Evolutionary conservation across 2,329 filamentous ascomycete genomes (phyloP), one percentile per base, ranked within the genome.

Genomic region (Xylariaceae sp.): DNA sequence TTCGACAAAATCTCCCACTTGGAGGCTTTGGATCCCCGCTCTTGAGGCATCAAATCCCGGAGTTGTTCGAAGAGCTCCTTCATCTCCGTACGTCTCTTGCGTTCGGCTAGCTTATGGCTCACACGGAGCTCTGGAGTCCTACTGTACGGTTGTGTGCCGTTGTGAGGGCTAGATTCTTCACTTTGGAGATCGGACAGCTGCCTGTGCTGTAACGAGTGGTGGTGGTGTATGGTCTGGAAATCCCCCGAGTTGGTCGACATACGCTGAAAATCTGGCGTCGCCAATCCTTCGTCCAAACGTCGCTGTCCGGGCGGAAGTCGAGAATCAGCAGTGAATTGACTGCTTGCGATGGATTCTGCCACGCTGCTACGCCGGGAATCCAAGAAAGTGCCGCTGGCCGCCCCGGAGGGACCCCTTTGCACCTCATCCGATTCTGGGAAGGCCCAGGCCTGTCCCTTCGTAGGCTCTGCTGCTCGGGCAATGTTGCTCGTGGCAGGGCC

Each of bases 1-100:
- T 93, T 93, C 2, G 88, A 91, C 14, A 95, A 68, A 45, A 93
- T 91, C 63, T 95, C 89, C 89, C 89, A 95, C 63, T 95, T 95
- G 60, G 88, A 92, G 0, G 89, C 89, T 68, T 94, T 95, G 19
- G 87, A 87, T 1, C 89, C 89, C 14, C 89, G 83, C 62, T 90
- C 89, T 60, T 90, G 87, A 1, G 89, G 89, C 73, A 93, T 86
- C 36, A 90, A 76, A 59, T 88, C 86, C 60, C 90, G 83, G 9
- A 94, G 73, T 61, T 90, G 86, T 59, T 94, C 89, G 64, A 94
- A 94, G 0, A 94, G 73, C 63, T 89, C 86, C 72, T 94, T 94
- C 89, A 94, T 94, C 67, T 94, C 89, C 9, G 89, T 92, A 55
- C 89, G 78, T 38, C 89, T 81, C 73, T 94, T 94, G 36, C 89